Evolutionary conservation across 2,329 filamentous ascomycete genomes (phyloP).

Genomic region (Sporothrix dimorphospora): DNA sequence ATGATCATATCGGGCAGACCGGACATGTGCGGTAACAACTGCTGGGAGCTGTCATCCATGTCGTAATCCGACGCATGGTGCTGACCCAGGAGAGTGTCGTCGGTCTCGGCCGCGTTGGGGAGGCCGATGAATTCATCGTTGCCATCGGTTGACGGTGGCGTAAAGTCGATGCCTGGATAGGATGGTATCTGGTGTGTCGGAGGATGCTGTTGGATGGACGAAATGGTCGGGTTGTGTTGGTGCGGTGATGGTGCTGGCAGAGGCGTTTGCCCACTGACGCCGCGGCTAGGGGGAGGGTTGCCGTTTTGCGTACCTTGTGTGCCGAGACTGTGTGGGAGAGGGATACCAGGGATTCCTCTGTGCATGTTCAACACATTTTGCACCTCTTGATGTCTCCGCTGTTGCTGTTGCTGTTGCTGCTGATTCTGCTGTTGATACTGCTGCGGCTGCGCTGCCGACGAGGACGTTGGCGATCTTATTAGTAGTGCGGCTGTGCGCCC

Average conservation of each 20-base stretch:
- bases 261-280: neutral
- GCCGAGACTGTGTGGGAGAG: neutral
- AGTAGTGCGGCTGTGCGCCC: neutral
- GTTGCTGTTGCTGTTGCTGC: neutral
- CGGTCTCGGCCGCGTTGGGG: neutral
- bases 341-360: conserved; percentile 1
- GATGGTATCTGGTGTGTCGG: conserved; percentile 7
- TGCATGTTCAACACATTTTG: conserved; percentile 5
- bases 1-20: conserved; percentile 33
- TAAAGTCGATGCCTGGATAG: conserved; percentile 25
- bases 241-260: neutral
- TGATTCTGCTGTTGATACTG: neutral
- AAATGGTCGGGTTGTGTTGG: neutral
- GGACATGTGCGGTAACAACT: conserved; percentile 30
- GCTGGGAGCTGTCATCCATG: conserved; percentile 21
- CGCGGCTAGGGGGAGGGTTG: neutral
- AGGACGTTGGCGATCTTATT: neutral
- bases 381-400: conserved; percentile 11
- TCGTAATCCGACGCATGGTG: neutral
- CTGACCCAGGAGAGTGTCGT: neutral
- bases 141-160: conserved; percentile 25
- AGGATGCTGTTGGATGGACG: neutral
- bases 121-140: conserved; percentile 24
- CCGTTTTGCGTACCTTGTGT: neutral
- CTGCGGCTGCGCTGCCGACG: neutral